A percentile compares a stretch with the other conserved stretches of the same genome.
phyloP scores from a whole-genome alignment of 1,139 yeast species.

The Blastobotrys apis region DNA sequence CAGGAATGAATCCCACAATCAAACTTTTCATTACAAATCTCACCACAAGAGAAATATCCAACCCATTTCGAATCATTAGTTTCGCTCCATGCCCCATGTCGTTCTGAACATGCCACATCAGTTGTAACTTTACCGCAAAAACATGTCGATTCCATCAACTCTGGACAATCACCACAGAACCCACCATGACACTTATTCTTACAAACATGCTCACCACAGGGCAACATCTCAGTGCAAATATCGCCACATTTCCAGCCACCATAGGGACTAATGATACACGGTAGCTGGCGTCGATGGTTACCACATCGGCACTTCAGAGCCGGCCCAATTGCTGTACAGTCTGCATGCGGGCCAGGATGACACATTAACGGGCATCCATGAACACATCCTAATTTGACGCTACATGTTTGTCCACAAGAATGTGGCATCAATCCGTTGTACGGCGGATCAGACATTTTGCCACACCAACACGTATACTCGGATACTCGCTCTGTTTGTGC shows the following conservation, averaged over 20 bases:
- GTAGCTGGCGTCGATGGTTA: constrained; percentile 56
- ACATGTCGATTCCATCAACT: constrained; percentile 47
- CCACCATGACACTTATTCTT: constrained; percentile 61
- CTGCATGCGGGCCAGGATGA: constrained; percentile 88
- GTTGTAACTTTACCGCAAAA: constrained; percentile 59
- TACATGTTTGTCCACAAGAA: constrained; percentile 86
- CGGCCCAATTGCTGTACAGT: constrained; percentile 77
- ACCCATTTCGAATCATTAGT: constrained; percentile 43
- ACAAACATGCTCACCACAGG: constrained; percentile 77
- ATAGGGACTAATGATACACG: constrained; percentile 70
- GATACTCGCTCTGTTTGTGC: constrained; percentile 51
- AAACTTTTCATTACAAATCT: constrained; percentile 46
- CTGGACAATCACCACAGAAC: constrained; percentile 69
- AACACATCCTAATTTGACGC: constrained; percentile 44
- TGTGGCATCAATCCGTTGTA: constrained; percentile 65
- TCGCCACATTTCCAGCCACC: constrained; percentile 67
- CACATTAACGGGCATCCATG: constrained; percentile 75
- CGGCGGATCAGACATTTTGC: constrained; percentile 64
- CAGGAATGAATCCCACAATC: constrained; percentile 70
- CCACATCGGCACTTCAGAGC: constrained; percentile 73
- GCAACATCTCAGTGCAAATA: constrained; percentile 52
- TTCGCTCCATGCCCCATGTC: constrained; percentile 22
- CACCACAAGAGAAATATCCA: constrained; percentile 60
- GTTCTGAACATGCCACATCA: constrained; percentile 24
- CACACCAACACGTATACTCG: constrained; percentile 86